Percentiles rank a stretch among this genome's conserved stretches.
Conservation (phyloP, 108 stramenopile species). For the Ochromonas danica region DNA sequence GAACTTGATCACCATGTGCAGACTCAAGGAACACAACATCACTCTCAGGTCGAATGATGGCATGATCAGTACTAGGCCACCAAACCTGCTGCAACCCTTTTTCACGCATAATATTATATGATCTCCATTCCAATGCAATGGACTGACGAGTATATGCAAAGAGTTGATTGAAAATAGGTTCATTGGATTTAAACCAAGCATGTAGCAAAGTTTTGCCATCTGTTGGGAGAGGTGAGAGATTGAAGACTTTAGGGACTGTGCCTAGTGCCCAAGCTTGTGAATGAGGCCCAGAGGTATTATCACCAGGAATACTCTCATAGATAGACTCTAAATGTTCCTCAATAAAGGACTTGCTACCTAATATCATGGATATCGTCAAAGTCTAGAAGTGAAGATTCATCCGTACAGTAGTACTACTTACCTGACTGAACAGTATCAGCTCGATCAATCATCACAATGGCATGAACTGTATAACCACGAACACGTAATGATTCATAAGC, state of each 20-base stretch:
- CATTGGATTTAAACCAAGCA: conserved; percentile 36
- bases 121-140: background rate
- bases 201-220: conserved; percentile 19
- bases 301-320: background rate
- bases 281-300: background rate
- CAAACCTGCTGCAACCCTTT: conserved; percentile 35
- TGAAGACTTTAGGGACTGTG: background rate
- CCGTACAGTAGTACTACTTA: too few relatives aligned
- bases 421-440: background rate
- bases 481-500: conserved; percentile 74
- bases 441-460: conserved; percentile 62
- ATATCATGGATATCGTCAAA: too few relatives aligned
- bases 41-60: conserved; percentile 26
- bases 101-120: conserved; percentile 1
- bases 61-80: conserved; percentile 53
- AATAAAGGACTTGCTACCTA: background rate
- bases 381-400: too few relatives aligned
- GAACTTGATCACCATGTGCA: conserved; percentile 44
- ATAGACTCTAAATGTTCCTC: background rate
- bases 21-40: conserved; percentile 43
- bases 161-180: conserved; percentile 28
- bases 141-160: conserved; percentile 21
- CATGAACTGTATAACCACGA: conserved; percentile 78
- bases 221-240: too few relatives aligned
- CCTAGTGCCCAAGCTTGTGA: background rate